phyloP scores from a whole-genome alignment of 345 rosid species.

The Salix koriyanagi region DNA sequence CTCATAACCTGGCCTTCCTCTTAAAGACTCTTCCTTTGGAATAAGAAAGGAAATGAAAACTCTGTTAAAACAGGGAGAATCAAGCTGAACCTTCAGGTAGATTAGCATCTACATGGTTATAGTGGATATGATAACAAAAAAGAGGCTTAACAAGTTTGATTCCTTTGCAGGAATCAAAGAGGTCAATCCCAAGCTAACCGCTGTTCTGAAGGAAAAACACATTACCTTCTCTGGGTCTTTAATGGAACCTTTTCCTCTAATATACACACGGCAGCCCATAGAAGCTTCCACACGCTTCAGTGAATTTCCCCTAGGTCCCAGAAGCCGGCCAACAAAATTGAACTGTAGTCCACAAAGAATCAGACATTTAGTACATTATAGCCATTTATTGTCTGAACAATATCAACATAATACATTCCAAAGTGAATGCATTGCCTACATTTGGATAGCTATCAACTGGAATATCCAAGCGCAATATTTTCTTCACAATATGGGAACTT shows the following conservation, averaged over 20 bases:
- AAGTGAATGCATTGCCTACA: slow-evolving; percentile 29
- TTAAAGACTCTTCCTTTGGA: slow-evolving; percentile 19
- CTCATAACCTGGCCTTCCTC: slow-evolving; percentile 29
- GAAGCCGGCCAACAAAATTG: slow-evolving; percentile 93
- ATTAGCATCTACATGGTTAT: not conserved
- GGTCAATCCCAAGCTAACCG: not conserved
- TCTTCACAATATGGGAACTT: slow-evolving; percentile 73
- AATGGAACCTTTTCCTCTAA: slow-evolving; percentile 25
- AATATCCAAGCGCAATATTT: slow-evolving; percentile 91
- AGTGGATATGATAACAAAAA: not conserved
- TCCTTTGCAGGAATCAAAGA: not conserved
- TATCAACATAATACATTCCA: not conserved
- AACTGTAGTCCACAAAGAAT: slow-evolving; percentile 40
- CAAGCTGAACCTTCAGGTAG: not conserved
- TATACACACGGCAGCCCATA: slow-evolving; percentile 21
- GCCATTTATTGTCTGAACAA: not conserved
- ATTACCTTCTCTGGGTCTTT: slow-evolving; percentile 25
- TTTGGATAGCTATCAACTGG: slow-evolving; percentile 85
- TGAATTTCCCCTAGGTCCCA: slow-evolving; percentile 96
- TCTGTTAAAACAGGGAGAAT: not conserved
- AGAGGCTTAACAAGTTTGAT: too few species aligned
- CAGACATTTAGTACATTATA: slow-evolving; percentile 4
- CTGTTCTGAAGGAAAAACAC: not conserved
- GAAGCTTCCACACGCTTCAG: slow-evolving; percentile 69
- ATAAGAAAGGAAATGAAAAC: not conserved